phyloP scores from a whole-genome alignment of 2,329 filamentous ascomycete genomes.

The Penicillium sp. region DNA sequence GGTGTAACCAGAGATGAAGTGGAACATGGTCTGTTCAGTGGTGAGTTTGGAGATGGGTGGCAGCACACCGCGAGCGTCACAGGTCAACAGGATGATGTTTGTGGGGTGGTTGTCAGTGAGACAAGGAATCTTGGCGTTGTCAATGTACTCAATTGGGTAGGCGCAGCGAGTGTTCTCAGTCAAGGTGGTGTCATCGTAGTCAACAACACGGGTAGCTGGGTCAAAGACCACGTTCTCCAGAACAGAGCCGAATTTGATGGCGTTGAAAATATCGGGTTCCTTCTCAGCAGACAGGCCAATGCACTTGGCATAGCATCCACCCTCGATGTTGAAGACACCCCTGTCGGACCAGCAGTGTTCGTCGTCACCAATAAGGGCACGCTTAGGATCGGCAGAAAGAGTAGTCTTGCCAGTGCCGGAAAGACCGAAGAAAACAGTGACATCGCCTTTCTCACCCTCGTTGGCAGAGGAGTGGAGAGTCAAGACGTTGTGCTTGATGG shows the following conservation, averaged over 20 bases:
- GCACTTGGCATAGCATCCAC: constrained; percentile 98
- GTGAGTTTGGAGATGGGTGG: constrained; percentile 97
- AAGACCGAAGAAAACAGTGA: constrained; percentile 98
- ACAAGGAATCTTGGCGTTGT: constrained; percentile 98
- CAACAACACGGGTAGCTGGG: constrained; percentile 79
- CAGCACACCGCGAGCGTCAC: constrained; percentile 93
- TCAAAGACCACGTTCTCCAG: constrained; percentile 99
- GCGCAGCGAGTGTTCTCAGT: constrained; percentile 98
- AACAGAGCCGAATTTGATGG: constrained; percentile 94
- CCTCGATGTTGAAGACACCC: constrained; percentile 99
- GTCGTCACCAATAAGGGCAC: constrained; percentile 93
- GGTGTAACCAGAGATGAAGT: constrained; percentile 99
- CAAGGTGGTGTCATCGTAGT: constrained; percentile 92
- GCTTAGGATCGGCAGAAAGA: constrained; percentile 93
- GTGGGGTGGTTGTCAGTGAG: constrained; percentile 78
- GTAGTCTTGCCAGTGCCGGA: constrained; percentile 99
- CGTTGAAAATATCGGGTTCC: constrained; percentile 95
- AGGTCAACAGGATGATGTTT: constrained; percentile 98
- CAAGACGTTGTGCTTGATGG: constrained; percentile 97
- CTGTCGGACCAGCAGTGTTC: constrained; percentile 99
- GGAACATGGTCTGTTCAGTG: constrained; percentile 97
- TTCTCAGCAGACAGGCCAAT: constrained; percentile 97
- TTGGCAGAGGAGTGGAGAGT: constrained; percentile 98
- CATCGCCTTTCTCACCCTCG: constrained; percentile 89
- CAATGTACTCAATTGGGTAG: constrained; percentile 98